A percentile compares a stretch with the other conserved stretches of the same genome.
Conservation (phyloP, 305 asterid species). For the Solanum aculeatissimum region DNA sequence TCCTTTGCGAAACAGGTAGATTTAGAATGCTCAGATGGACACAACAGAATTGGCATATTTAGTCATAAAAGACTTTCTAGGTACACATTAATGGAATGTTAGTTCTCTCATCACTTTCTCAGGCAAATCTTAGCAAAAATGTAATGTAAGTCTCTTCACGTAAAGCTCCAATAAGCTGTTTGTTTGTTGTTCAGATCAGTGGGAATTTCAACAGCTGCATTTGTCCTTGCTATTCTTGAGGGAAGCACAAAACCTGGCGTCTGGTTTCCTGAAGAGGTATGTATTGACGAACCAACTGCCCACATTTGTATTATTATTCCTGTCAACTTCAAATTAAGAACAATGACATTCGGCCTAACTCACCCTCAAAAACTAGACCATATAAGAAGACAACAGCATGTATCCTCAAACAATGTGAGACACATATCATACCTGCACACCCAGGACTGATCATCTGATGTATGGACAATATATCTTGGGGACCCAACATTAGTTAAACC, state of each 20-base stretch:
- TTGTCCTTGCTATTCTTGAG: slow-evolving; percentile 73
- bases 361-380: background rate
- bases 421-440: background rate
- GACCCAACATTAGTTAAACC: background rate
- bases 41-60: slow-evolving; percentile 63
- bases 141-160: background rate
- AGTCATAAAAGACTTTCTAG: slow-evolving; percentile 69
- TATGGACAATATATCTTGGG: background rate
- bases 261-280: slow-evolving; percentile 96
- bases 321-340: background rate
- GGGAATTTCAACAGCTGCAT: slow-evolving; percentile 69
- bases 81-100: slow-evolving; percentile 9
- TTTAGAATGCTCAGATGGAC: slow-evolving; percentile 69
- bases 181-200: slow-evolving; percentile 52
- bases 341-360: background rate
- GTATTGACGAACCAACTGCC: background rate
- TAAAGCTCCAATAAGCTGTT: background rate
- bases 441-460: background rate
- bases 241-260: slow-evolving; percentile 90
- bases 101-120: background rate
- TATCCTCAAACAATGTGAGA: background rate
- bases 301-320: background rate
- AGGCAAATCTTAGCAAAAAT: background rate
- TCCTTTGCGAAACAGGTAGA: slow-evolving; percentile 52
- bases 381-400: background rate